phyloP scores from a whole-genome alignment of 2,329 filamentous ascomycete species.

The Phaeosphaeria sp. region DNA sequence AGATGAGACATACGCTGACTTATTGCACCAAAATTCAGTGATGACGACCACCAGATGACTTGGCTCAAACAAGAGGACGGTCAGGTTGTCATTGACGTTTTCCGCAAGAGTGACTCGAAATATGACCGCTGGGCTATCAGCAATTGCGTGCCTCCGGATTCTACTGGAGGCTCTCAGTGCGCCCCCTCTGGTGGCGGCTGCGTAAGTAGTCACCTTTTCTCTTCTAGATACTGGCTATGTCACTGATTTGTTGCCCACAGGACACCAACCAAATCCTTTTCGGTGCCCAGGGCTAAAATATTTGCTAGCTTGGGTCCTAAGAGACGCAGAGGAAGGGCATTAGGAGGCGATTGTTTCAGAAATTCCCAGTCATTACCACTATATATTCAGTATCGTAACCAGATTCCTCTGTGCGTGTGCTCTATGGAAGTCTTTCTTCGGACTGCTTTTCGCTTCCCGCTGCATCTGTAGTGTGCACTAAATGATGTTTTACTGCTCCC shows the following conservation, averaged over 20 bases:
- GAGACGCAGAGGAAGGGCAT: too few species aligned
- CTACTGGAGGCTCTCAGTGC: background rate
- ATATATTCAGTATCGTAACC: too few species aligned
- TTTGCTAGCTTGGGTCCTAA: too few species aligned
- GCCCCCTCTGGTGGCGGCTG: background rate
- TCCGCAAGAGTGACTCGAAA: background rate
- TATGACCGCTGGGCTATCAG: background rate
- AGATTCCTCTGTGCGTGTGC: too few species aligned
- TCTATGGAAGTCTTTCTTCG: too few species aligned
- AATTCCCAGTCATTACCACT: too few species aligned
- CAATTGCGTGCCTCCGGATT: background rate
- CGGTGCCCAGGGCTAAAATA: background rate
- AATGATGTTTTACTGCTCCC: too few species aligned
- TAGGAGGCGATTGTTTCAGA: too few species aligned
- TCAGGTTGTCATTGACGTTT: background rate
- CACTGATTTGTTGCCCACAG: background rate
- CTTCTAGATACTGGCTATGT: background rate
- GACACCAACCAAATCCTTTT: background rate
- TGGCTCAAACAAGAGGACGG: background rate
- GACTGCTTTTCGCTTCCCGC: too few species aligned
- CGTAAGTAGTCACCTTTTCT: background rate
- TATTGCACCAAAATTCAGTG: background rate
- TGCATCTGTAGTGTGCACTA: too few species aligned
- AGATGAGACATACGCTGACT: background rate
- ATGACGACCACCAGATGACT: background rate